Evolutionary conservation across 1,139 yeast genomes (phyloP).

Genomic region (Hyphopichia khmerensis): DNA sequence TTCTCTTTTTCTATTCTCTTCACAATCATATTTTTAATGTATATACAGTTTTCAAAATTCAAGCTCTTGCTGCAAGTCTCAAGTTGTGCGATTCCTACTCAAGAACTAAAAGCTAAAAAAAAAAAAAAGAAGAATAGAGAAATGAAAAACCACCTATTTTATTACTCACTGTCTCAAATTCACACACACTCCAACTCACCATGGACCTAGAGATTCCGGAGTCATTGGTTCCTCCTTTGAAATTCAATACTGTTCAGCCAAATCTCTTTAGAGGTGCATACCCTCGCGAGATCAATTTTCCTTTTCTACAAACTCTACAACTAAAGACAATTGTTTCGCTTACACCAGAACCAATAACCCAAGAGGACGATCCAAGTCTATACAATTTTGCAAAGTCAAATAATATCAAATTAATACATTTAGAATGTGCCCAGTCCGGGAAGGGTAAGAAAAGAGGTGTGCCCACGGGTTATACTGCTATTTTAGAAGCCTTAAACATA

Average conservation of each 20-base stretch:
- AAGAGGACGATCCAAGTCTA: slow-evolving; percentile 50
- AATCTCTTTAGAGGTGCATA: slow-evolving; percentile 80
- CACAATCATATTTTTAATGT: no score
- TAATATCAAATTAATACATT: slow-evolving; percentile 55
- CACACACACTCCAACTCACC: neutral
- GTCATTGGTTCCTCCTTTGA: slow-evolving; percentile 72
- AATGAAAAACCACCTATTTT: no score
- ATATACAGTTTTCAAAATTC: no score
- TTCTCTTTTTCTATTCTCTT: no score
- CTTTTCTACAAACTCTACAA: slow-evolving; percentile 66
- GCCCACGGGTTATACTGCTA: slow-evolving; percentile 68
- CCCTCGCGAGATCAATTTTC: slow-evolving; percentile 72
- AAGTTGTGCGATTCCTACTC: no score
- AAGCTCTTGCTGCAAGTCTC: no score
- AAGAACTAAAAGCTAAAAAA: no score
- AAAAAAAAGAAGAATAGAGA: no score
- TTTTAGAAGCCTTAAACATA: slow-evolving; percentile 56
- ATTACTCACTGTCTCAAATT: no score
- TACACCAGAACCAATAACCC: slow-evolving; percentile 71
- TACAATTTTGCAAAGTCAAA: slow-evolving; percentile 49
- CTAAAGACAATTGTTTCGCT: slow-evolving; percentile 75
- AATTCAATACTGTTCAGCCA: slow-evolving; percentile 72
- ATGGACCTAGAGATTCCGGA: slow-evolving; percentile 28
- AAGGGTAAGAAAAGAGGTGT: slow-evolving; percentile 79
- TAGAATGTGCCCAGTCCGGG: slow-evolving; percentile 64